Evolutionary conservation across 1,139 yeast species (phyloP), one percentile per base, ranked within the genome.

Genomic region (Magnusiomyces suaveolens): DNA sequence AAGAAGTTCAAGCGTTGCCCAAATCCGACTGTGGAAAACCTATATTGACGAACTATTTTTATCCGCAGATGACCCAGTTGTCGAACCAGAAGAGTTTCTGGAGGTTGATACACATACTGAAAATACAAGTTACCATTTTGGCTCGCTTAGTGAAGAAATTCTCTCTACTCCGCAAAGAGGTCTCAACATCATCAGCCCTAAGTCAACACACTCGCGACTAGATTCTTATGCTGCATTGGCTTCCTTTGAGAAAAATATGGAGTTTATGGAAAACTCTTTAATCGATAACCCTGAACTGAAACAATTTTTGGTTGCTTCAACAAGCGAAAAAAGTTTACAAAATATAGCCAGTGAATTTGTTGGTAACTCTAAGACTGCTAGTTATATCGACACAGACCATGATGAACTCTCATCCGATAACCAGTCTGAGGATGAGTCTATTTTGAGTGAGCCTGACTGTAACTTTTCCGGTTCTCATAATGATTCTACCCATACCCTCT

Each of bases 231-330:
- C 20, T 16, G 20, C 46, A 41, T 18, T 18, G 46, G 12, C 21
- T 21, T 18, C 14, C n/a, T 18, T 18, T n/a, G 24, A n/a, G n/a
- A 20, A 20, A 2, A 18, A 18, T 16, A 38, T 14, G 3, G 32
- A 41, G 25, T n/a, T 20, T 14, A 36, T 46, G 2, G 39, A 43
- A 6, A 52, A 52, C 10, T 52, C 50, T n/a, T 46, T 54, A 10
- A 41, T 49, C n/a, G 56, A 54, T 3, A 44, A 43, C 16, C 56
- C 56, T 1, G 56, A 54, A 46, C 29, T 54, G 6, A 39, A 48
- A 20, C n/a, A n/a, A n/a, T n/a, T n/a, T n/a, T n/a, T n/a, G n/a
- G n/a, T n/a, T n/a, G n/a, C n/a, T n/a, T n/a, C n/a, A n/a, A n/a
- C n/a, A n/a, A n/a, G n/a, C n/a, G n/a, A n/a, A n/a, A n/a, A n/a